Conservation (phyloP, 2,329 filamentous ascomycete species). For the Madurella fahalii region DNA sequence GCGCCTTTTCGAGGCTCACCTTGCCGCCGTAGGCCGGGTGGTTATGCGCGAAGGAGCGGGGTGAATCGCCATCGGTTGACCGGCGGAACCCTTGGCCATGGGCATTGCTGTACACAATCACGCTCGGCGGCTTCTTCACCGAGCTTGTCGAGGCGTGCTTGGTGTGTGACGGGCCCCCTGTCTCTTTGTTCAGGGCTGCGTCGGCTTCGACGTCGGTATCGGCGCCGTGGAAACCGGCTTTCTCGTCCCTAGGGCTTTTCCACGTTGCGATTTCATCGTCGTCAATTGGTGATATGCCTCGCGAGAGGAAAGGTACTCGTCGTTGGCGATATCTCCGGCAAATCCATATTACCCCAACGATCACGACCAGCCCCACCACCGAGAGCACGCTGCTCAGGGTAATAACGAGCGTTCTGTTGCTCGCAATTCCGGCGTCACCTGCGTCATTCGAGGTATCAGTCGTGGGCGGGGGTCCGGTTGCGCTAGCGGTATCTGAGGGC, state of each 20-base stretch:
- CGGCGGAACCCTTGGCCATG: conserved; percentile 28
- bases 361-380: conserved; percentile 41
- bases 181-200: conserved; percentile 29
- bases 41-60: conserved; percentile 15
- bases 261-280: conserved; percentile 65
- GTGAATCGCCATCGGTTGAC: conserved; percentile 30
- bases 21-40: conserved; percentile 19
- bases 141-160: conserved; percentile 36
- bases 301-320: conserved; percentile 42
- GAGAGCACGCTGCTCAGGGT: conserved; percentile 47
- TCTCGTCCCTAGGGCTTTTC: conserved; percentile 39
- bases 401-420: conserved; percentile 45
- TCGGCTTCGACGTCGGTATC: conserved; percentile 21
- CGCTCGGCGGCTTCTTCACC: conserved; percentile 45
- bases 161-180: conserved; percentile 28
- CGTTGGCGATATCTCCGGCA: conserved; percentile 39
- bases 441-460: conserved; percentile 7
- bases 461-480: conserved; percentile 10
- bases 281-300: conserved; percentile 58
- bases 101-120: conserved; percentile 47
- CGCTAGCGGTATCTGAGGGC: conserved; percentile 17
- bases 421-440: conserved; percentile 18
- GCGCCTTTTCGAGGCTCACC: conserved; percentile 33
- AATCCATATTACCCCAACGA: conserved; percentile 35
- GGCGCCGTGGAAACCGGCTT: conserved; percentile 14